phyloP scores from a whole-genome alignment of 2,329 filamentous ascomycete genomes.

The Exutisphaerella laricina region DNA sequence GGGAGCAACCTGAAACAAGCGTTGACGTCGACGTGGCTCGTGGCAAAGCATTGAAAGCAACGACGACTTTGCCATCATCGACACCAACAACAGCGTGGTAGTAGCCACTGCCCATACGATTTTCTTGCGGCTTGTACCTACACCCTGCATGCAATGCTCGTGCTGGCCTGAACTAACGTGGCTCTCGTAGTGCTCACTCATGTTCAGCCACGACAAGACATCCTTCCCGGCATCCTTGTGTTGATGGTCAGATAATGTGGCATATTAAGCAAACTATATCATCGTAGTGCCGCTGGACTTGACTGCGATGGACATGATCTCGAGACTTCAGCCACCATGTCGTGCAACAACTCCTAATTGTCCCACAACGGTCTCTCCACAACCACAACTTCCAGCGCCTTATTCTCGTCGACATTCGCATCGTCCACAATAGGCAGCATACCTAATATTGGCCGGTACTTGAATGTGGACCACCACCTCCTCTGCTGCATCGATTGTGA shows the following conservation, averaged over 20 bases:
- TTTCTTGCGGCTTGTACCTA: background rate
- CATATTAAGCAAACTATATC: too few species aligned
- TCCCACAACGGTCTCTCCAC: constrained; percentile 68
- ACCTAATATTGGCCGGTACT: constrained; percentile 90
- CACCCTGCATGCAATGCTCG: background rate
- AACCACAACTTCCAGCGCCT: constrained; percentile 70
- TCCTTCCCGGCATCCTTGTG: too few species aligned
- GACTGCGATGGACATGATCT: too few species aligned
- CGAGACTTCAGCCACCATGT: too few species aligned
- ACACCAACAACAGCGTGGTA: background rate
- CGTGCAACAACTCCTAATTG: too few species aligned
- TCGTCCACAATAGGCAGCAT: constrained; percentile 51
- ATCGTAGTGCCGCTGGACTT: too few species aligned
- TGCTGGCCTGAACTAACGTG: too few species aligned
- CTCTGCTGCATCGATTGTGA: constrained; percentile 18
- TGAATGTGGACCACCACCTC: constrained; percentile 74
- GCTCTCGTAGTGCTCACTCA: background rate
- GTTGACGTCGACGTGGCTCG: constrained; percentile 5
- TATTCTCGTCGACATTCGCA: constrained; percentile 31
- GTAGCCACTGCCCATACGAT: background rate
- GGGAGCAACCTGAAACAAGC: background rate
- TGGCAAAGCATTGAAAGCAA: background rate
- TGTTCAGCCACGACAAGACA: background rate
- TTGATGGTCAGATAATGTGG: too few species aligned
- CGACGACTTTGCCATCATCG: background rate